phyloP scores from a whole-genome alignment of 495 filamentous ascomycete genomes.

The Penicillium bialowiezense region DNA sequence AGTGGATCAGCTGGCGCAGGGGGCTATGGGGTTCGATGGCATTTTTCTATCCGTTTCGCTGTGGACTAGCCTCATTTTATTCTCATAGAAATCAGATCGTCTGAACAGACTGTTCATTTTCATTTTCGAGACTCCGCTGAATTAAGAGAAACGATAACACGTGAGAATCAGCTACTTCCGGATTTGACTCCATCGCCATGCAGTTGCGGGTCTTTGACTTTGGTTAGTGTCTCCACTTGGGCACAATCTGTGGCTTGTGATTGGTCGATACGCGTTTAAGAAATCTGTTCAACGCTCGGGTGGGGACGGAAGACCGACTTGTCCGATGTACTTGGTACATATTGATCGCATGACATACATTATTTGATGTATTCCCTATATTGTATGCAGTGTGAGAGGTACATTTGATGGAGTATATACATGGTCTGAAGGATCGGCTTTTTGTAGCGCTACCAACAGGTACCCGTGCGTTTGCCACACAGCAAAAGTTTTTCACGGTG shows the following conservation, averaged over 20 bases:
- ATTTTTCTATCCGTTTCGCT: conserved; percentile 1
- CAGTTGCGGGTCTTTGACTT: background rate
- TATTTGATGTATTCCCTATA: no score
- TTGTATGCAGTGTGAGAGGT: no score
- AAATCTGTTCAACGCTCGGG: background rate
- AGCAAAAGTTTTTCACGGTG: background rate
- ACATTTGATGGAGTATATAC: no score
- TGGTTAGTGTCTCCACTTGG: background rate
- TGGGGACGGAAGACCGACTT: background rate
- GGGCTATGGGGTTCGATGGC: conserved; percentile 1
- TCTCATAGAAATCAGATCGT: conserved; percentile 5
- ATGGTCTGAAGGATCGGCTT: no score
- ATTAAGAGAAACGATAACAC: no score
- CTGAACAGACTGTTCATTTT: no score
- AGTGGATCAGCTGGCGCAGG: conserved; percentile 25
- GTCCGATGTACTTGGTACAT: background rate
- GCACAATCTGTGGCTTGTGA: background rate
- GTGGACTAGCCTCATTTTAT: background rate
- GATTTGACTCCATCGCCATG: no score
- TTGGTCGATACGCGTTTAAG: conserved; percentile 11
- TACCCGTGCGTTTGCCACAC: conserved; percentile 4
- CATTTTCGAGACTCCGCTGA: no score
- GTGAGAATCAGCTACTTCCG: no score
- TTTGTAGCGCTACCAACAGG: no score
- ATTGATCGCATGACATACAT: no score